Evolutionary conservation across 2,329 filamentous ascomycete species (phyloP), one percentile per base, ranked within the genome.

Genomic region (Hortaea werneckii): DNA sequence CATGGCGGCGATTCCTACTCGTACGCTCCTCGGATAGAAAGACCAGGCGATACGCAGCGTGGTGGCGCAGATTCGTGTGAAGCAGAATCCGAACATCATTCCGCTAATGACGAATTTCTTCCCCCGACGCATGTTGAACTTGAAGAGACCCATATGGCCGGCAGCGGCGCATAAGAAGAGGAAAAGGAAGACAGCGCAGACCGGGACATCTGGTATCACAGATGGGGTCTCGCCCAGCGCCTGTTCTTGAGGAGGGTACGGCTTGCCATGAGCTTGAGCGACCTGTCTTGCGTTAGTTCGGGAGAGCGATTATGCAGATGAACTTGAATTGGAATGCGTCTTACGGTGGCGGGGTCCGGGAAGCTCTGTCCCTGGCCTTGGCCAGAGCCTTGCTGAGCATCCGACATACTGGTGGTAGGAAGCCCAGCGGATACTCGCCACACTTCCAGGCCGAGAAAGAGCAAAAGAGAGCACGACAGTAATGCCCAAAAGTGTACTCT

Each of bases 181-280:
- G 29, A 60, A 37, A 29, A 72, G 60, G 51, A 72, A 69, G 32
- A 72, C 58, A 1, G 67, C 55, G 29, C 63, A 61, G 29, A 67
- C 59, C 2, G 70, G 69, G 6, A 71, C 58, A 44, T 73, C 70
- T 41, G 67, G 49, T 4, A 51, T 43, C 2, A 71, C 58, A 1
- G 69, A 74, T 1, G 85, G 83, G 5, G 66, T 53, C 13, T 79
- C 76, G 46, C 82, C 82, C 11, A 80, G 64, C 9, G 60, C 56
- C 37, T 80, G 79, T 9, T 56, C 64, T 40, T 47, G 45, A 6
- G 51, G 51, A 9, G 47, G 46, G 29, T 54, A 52, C 41, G 51
- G 51, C 30, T 37, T 43, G 37, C 50, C 50, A 45, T 50, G 48
- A 10, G 11, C 41, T 27, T 40, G 11, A 26, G 45, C 45, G 7